phyloP scores from a whole-genome alignment of 371 early-diverging fungal genomes.

The Fennellomyces sp. region DNA sequence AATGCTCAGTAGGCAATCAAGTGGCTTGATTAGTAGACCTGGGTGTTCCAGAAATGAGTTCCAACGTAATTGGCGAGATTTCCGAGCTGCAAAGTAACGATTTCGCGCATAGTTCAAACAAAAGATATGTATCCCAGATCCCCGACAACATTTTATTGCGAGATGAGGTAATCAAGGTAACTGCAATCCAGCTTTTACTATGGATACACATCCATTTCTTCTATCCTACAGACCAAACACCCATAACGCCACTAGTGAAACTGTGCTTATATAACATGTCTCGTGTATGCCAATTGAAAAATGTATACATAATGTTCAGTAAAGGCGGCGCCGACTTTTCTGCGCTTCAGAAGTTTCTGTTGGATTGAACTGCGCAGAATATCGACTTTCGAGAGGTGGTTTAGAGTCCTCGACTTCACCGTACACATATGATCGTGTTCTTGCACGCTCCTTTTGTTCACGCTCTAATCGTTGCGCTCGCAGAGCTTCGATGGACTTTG shows the following conservation, averaged over 20 bases:
- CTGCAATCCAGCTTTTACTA: too few relatives aligned
- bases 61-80: constrained; percentile 85
- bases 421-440: constrained; percentile 21
- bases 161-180: too few relatives aligned
- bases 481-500: constrained; percentile 36
- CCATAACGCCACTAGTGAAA: too few relatives aligned
- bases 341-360: constrained; percentile 19
- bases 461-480: constrained; percentile 42
- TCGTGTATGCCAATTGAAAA: too few relatives aligned
- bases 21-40: constrained; percentile 60
- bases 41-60: constrained; percentile 92
- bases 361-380: constrained; percentile 33
- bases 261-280: too few relatives aligned
- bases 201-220: too few relatives aligned
- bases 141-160: too few relatives aligned
- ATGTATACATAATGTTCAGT: too few relatives aligned
- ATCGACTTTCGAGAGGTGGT: neutral
- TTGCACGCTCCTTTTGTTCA: constrained; percentile 35
- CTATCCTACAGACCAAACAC: too few relatives aligned
- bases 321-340: neutral
- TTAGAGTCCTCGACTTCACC: constrained; percentile 13
- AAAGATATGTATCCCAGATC: too few relatives aligned
- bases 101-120: constrained; percentile 90
- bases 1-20: neutral
- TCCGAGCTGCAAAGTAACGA: constrained; percentile 90